These are phyloP conservation scores for Solanum pennellii DNA, from an alignment of 257 asterid species.

Conservation along the genomic window DNA sequence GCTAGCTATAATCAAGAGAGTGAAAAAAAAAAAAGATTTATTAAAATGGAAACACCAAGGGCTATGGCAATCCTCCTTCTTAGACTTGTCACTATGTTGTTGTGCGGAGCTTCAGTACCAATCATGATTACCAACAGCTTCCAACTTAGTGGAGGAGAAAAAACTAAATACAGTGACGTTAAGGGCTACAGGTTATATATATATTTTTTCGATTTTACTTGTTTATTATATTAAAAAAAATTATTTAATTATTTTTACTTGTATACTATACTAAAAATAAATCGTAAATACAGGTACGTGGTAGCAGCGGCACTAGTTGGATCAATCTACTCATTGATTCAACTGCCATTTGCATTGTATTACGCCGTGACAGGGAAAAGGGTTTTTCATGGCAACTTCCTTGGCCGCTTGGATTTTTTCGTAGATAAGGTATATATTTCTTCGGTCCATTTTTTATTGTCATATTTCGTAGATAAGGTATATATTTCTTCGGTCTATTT, in stretches of 20 bases:
- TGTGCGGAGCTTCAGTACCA: slow-evolving; percentile 28
- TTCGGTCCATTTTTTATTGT: no score
- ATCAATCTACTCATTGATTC: slow-evolving; percentile 36
- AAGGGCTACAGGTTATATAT: slow-evolving; percentile 34
- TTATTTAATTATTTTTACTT: not conserved
- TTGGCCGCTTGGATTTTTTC: slow-evolving; percentile 42
- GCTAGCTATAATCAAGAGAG: not conserved
- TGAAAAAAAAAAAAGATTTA: not conserved
- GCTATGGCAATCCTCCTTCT: slow-evolving; percentile 4
- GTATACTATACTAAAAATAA: not conserved
- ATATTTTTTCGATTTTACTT: not conserved
- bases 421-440: slow-evolving; percentile 28
- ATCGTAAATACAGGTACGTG: slow-evolving; percentile 24
- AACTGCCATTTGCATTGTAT: slow-evolving; percentile 44
- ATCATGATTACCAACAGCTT: slow-evolving; percentile 32
- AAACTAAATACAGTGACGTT: slow-evolving; percentile 20
- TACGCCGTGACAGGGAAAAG: slow-evolving; percentile 23
- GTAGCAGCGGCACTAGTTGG: slow-evolving; percentile 22
- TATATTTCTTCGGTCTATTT: no score
- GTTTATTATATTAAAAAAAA: not conserved
- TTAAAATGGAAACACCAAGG: not conserved
- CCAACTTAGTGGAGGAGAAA: slow-evolving; percentile 14
- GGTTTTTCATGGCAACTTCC: slow-evolving; percentile 21
- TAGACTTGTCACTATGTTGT: slow-evolving; percentile 34
- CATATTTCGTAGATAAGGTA: not conserved